phyloP scores from a whole-genome alignment of 192 early-diverging fungal species.

The Gryganskiella cystojenkinii region DNA sequence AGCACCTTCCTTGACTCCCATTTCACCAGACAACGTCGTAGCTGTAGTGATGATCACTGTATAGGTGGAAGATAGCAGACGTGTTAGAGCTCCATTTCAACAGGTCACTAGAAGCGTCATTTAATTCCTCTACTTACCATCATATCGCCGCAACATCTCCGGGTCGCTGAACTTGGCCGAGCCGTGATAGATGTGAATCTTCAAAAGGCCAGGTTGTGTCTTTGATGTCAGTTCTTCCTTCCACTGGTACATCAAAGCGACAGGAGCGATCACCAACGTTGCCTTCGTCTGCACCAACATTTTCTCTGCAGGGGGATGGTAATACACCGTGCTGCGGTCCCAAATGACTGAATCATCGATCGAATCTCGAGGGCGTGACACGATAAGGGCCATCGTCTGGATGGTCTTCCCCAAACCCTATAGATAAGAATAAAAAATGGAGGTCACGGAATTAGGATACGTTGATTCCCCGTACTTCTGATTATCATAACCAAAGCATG shows the following conservation, averaged over 20 bases:
- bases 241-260: slow-evolving; percentile 81
- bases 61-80: no score
- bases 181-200: slow-evolving; percentile 75
- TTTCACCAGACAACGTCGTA: slow-evolving; percentile 42
- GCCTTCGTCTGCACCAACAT: slow-evolving; percentile 55
- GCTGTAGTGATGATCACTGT: slow-evolving; percentile 66
- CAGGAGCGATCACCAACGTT: slow-evolving; percentile 78
- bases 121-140: slow-evolving; percentile 49
- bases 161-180: slow-evolving; percentile 40
- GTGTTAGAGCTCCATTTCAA: no score
- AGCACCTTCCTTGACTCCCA: slow-evolving; percentile 4
- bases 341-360: slow-evolving; percentile 17
- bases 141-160: slow-evolving; percentile 54
- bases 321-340: slow-evolving; percentile 10
- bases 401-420: slow-evolving; percentile 80
- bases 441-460: not conserved
- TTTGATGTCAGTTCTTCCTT: slow-evolving; percentile 70
- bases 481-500: not conserved
- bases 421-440: not conserved
- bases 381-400: slow-evolving; percentile 74
- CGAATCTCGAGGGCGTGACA: slow-evolving; percentile 20
- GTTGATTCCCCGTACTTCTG: not conserved
- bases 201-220: slow-evolving; percentile 59
- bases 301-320: slow-evolving; percentile 10
- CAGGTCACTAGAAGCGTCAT: no score